A percentile compares a stretch with the other conserved stretches of the same genome.
Evolutionary conservation across 805 yeast species (phyloP).

Genomic region (Kodamaea restingae): DNA sequence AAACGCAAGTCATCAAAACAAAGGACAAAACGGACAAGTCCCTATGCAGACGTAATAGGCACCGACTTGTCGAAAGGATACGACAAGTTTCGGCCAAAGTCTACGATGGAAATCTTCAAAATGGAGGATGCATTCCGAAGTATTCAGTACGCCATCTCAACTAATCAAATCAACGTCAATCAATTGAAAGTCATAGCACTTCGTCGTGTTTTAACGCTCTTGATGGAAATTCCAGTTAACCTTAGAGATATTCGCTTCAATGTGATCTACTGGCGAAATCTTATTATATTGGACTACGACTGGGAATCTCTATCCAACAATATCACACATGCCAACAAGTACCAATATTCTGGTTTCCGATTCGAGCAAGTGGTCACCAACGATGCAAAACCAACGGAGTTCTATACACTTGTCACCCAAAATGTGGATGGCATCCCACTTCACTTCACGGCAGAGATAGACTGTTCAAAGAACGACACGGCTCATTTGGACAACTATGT

Average conservation of each 20-base stretch:
- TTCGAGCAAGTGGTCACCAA: conserved; percentile 20
- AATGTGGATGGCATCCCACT: conserved; percentile 11
- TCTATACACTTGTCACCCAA: conserved; percentile 16
- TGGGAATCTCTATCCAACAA: conserved; percentile 11
- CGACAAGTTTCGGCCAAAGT: conserved; percentile 11
- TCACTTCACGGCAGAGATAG: conserved; percentile 23
- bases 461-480: conserved; percentile 7
- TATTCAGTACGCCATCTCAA: conserved; percentile 10
- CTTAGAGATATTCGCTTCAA: conserved; percentile 13
- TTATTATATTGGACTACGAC: conserved; percentile 18
- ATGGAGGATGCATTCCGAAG: conserved; percentile 15
- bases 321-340: neutral
- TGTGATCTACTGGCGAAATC: conserved; percentile 16
- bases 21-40: conserved; percentile 6
- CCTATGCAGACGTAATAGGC: conserved; percentile 15
- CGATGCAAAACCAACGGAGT: conserved; percentile 4
- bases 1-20: conserved; percentile 6
- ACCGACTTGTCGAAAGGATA: conserved; percentile 17
- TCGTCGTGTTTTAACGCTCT: conserved; percentile 16
- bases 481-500: conserved; percentile 14
- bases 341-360: conserved; percentile 20
- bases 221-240: conserved; percentile 20
- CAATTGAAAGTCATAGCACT: conserved; percentile 14
- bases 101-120: conserved; percentile 12
- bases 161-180: conserved; percentile 2